Evolutionary conservation across 345 rosid genomes (phyloP), one percentile per base, ranked within the genome.

Genomic region (Citrus maxima): DNA sequence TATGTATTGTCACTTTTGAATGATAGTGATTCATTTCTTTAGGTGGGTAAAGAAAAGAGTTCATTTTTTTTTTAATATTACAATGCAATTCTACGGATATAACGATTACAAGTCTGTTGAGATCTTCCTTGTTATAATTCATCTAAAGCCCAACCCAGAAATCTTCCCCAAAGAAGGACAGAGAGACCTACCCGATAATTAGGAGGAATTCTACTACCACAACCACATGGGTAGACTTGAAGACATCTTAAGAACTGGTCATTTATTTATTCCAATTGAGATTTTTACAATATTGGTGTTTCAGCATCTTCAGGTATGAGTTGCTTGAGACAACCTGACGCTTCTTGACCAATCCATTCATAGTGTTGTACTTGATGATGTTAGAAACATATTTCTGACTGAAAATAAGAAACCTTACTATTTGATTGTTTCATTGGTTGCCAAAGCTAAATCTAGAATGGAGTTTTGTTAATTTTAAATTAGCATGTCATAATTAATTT

Each of bases 401-500:
- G 3, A 67, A n/a, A 32, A 66, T n/a, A n/a, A 38, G 38, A 59
- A 4, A 42, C 19, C 28, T 40, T 28, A 10, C 2, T 18, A 56
- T 28, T 7, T 61, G 28, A n/a, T 54, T 58, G 30, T 38, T 35
- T 32, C 25, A 37, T 46, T 25, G 28, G 34, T 61, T 63, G 67
- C 40, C 75, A 40, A 38, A 32, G 21, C 64, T 61, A 14, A 49
- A 28, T 28, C 64, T 49, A 42, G 28, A 37, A 25, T 51, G 28
- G 55, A 35, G 13, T 38, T 73, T 34, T 70, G 64, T 61, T 78
- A 32, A 60, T 67, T 32, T 70, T 24, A 63, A 71, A 38, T 37
- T 28, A 28, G 55, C 19, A 59, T 77, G 46, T 78, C 68, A 34
- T 61, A 79, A 49, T 71, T 61, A 79, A 49, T 68, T 70, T 22